These are phyloP conservation scores for Leccinum broughii DNA, from an alignment of 768 basidiomycete genomes.

Conservation along the genomic window DNA sequence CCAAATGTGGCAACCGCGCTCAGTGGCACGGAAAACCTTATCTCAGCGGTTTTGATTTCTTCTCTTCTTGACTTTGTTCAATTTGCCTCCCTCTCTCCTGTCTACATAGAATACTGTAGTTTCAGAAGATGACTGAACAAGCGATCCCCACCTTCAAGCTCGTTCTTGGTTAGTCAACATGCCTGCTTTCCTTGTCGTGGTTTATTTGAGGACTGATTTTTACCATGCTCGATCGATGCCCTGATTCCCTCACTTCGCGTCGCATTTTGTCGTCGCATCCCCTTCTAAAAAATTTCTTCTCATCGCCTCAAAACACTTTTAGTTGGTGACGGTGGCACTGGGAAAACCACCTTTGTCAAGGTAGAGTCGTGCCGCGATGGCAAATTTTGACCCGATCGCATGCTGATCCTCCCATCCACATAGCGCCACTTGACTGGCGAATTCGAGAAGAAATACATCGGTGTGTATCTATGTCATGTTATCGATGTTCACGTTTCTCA, in stretches of 20 bases:
- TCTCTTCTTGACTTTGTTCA: slow-evolving; percentile 27
- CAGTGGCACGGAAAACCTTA: slow-evolving; percentile 38
- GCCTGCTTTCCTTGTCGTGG: not conserved
- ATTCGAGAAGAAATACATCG: slow-evolving; percentile 99
- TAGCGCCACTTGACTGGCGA: slow-evolving; percentile 98
- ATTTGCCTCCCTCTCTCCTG: slow-evolving; percentile 16
- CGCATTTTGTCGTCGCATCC: slow-evolving; percentile 11
- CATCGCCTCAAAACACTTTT: slow-evolving; percentile 11
- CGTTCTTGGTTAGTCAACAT: slow-evolving; percentile 77
- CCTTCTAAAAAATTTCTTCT: not conserved
- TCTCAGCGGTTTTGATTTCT: slow-evolving; percentile 38
- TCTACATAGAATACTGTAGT: slow-evolving; percentile 25
- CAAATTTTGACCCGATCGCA: slow-evolving; percentile 44
- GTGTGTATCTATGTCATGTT: slow-evolving; percentile 45
- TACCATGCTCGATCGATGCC: slow-evolving; percentile 55
- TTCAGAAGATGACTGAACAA: slow-evolving; percentile 37
- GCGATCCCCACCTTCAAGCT: slow-evolving; percentile 95
- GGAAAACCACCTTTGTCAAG: slow-evolving; percentile 99
- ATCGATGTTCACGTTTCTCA: slow-evolving; percentile 17
- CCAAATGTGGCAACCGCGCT: slow-evolving; percentile 25
- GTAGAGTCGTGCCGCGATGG: slow-evolving; percentile 42
- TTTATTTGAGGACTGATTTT: slow-evolving; percentile 24
- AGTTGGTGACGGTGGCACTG: slow-evolving; percentile 98
- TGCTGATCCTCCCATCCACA: slow-evolving; percentile 49
- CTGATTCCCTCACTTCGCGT: slow-evolving; percentile 11